These are phyloP conservation scores for Chlorella vulgaris DNA, from an alignment of 139 green algal species.

Conservation along the genomic window DNA sequence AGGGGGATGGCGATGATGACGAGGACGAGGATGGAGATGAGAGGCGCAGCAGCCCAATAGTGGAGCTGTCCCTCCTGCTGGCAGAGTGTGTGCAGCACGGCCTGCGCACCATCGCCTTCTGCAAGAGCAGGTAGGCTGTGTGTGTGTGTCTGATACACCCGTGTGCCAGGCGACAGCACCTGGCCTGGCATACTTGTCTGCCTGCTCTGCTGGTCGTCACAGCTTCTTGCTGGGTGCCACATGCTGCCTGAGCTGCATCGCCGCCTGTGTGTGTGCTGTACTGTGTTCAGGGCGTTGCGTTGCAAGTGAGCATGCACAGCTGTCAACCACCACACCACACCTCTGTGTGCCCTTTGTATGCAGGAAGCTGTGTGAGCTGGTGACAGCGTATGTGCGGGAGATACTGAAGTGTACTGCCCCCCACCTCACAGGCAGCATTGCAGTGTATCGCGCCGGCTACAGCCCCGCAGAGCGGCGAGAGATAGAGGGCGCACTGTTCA, in stretches of 20 bases:
- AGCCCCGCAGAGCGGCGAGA: constrained; percentile 66
- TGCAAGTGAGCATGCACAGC: too few species aligned
- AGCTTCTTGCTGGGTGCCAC: too few species aligned
- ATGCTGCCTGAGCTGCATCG: too few species aligned
- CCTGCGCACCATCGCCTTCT: constrained; percentile 94
- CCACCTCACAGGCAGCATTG: constrained; percentile 62
- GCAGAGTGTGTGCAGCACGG: constrained; percentile 70
- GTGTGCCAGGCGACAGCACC: too few species aligned
- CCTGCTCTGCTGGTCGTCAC: too few species aligned
- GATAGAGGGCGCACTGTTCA: constrained; percentile 72
- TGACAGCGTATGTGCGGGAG: constrained; percentile 86
- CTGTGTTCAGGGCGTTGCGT: too few species aligned
- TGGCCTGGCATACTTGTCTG: too few species aligned
- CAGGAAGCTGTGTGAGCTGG: constrained; percentile 95
- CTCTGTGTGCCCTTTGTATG: not conserved
- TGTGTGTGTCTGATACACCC: too few species aligned
- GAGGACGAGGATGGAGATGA: constrained; percentile 32
- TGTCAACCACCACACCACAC: too few species aligned
- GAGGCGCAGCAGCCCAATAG: constrained; percentile 76
- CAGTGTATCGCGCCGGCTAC: constrained; percentile 74
- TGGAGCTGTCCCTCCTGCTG: constrained; percentile 81
- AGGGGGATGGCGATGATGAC: not conserved
- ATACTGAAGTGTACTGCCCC: constrained; percentile 73
- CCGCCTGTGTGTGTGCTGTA: not conserved
- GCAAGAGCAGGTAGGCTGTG: constrained; percentile 67